These are phyloP conservation scores for Neopestalotiopsis sp. DNA, from an alignment of 2,329 filamentous ascomycete genomes.

Conservation along the genomic window DNA sequence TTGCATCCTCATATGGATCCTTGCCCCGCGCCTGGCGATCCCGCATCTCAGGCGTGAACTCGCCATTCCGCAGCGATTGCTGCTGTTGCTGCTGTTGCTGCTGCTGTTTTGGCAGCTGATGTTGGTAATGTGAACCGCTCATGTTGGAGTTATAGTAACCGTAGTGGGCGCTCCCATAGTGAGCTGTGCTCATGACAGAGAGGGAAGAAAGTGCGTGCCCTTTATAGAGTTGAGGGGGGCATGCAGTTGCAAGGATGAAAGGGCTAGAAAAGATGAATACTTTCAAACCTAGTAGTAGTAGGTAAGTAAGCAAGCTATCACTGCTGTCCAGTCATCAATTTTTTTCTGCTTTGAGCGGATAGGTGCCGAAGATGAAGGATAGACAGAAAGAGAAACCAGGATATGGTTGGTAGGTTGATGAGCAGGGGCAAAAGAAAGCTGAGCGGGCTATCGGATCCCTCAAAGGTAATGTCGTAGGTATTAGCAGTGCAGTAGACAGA, in stretches of 20 bases:
- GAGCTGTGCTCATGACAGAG: slow-evolving; percentile 6
- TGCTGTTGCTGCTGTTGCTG: neutral
- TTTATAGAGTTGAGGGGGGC: neutral
- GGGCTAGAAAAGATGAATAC: neutral
- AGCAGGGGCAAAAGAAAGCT: neutral
- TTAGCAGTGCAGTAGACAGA: neutral
- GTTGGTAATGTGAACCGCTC: neutral
- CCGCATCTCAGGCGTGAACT: slow-evolving; percentile 57
- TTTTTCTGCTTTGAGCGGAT: neutral
- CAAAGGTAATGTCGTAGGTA: neutral
- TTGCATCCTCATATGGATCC: slow-evolving; percentile 52
- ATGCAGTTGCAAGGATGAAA: neutral
- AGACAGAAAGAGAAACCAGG: neutral
- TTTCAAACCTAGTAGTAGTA: neutral
- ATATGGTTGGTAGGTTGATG: neutral
- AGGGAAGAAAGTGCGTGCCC: neutral
- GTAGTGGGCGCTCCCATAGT: neutral
- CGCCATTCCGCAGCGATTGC: neutral
- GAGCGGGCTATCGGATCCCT: neutral
- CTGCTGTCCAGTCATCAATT: neutral
- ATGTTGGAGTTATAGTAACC: slow-evolving; percentile 10
- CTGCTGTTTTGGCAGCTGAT: neutral
- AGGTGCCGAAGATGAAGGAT: neutral
- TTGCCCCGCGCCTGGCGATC: slow-evolving; percentile 66
- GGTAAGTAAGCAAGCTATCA: neutral